Evolutionary conservation across 192 early-diverging fungal species (phyloP).

Genomic region (Spinellus fusiger): DNA sequence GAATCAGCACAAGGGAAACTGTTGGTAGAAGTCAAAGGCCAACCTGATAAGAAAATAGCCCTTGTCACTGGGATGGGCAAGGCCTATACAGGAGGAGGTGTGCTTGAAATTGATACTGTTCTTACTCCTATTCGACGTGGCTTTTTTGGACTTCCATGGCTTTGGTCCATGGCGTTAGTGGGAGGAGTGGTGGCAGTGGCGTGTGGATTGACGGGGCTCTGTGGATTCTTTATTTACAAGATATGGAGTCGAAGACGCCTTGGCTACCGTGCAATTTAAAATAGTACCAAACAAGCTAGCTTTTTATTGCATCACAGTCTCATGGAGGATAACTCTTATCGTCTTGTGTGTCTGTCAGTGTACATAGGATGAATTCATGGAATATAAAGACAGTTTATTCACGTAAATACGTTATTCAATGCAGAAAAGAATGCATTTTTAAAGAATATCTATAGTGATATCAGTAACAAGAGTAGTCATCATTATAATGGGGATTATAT

Average conservation of each 20-base stretch:
- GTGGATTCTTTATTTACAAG: constrained; percentile 10
- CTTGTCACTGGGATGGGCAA: constrained; percentile 15
- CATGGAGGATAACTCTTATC: too few relatives aligned
- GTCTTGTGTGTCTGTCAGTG: too few relatives aligned
- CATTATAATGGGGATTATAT: too few relatives aligned
- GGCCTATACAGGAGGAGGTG: constrained; percentile 16
- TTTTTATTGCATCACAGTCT: too few relatives aligned
- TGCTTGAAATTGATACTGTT: constrained; percentile 19
- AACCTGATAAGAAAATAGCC: not conserved
- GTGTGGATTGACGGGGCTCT: not conserved
- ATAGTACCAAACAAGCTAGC: not conserved
- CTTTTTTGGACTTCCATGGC: constrained; percentile 7
- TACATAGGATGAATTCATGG: not conserved
- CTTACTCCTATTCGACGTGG: constrained; percentile 16
- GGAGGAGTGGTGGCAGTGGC: not conserved
- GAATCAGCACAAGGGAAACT: constrained; percentile 7
- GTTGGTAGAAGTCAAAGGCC: constrained; percentile 12
- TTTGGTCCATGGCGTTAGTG: not conserved
- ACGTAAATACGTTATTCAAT: not conserved
- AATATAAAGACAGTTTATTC: not conserved
- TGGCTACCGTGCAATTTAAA: constrained; percentile 2
- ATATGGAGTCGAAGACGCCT: constrained; percentile 3
- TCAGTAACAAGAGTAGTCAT: too few relatives aligned
- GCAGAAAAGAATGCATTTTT: too few relatives aligned
- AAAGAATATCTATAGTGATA: not conserved